A percentile compares a stretch with the other conserved stretches of the same genome.
Evolutionary conservation across 768 basidiomycete species (phyloP).

Genomic region (Hemileccinum rubropunctum): DNA sequence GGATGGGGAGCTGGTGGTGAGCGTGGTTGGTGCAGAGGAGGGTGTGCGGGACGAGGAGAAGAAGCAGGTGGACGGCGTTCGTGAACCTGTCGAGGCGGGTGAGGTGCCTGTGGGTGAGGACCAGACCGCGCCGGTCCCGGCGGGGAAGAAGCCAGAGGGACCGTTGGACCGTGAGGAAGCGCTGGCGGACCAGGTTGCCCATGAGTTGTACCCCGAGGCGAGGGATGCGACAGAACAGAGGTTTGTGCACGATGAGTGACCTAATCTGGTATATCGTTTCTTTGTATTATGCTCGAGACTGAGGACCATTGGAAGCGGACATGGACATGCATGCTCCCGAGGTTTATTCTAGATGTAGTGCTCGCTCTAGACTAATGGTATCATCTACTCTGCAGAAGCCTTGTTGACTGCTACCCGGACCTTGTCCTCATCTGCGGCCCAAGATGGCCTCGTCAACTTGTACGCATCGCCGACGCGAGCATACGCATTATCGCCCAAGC

Average conservation of each 20-base stretch:
- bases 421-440: no score
- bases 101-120: background rate
- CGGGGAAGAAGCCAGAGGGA: slow-evolving; percentile 31
- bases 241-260: slow-evolving; percentile 4
- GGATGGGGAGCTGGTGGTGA: slow-evolving; percentile 35
- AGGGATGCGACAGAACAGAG: slow-evolving; percentile 8
- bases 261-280: background rate
- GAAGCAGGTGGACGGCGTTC: background rate
- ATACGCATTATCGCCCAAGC: background rate
- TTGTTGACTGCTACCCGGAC: background rate
- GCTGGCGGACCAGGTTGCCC: slow-evolving; percentile 49
- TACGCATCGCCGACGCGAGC: no score
- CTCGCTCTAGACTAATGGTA: background rate
- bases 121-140: background rate
- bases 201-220: slow-evolving; percentile 50
- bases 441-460: no score
- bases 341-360: no score
- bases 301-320: background rate
- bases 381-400: background rate
- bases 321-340: background rate
- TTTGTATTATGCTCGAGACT: background rate
- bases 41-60: background rate
- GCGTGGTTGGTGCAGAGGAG: slow-evolving; percentile 21
- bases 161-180: slow-evolving; percentile 49
- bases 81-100: background rate